Evolutionary conservation across 176 grass and related monocot species (phyloP).

Genomic region (Echinochloa phyllopogon): DNA sequence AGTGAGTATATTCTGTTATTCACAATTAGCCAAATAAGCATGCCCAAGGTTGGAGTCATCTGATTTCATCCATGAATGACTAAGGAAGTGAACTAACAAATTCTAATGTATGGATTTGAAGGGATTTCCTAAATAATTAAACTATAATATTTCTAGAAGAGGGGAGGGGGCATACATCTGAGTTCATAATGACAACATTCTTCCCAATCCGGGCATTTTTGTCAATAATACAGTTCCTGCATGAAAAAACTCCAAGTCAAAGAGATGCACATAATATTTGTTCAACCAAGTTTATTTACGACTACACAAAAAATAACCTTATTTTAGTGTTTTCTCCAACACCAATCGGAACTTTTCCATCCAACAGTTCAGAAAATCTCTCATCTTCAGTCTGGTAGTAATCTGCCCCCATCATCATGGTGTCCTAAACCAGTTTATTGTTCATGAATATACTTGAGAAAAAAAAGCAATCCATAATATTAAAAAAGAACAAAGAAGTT

Average conservation of each 20-base stretch:
- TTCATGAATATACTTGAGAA: neutral
- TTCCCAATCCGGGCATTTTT: conserved; percentile 88
- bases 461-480: neutral
- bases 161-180: conserved; percentile 49
- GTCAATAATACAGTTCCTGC: conserved; percentile 80
- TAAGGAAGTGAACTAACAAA: neutral
- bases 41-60: neutral
- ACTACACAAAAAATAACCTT: conserved; percentile 43
- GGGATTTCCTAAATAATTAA: neutral
- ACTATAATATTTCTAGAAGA: neutral
- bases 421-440: conserved; percentile 54
- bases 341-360: conserved; percentile 75
- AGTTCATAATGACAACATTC: conserved; percentile 69
- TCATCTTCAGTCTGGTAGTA: conserved; percentile 80
- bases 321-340: conserved; percentile 75
- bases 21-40: neutral
- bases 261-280: conserved; percentile 20
- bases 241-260: conserved; percentile 30
- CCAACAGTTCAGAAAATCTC: conserved; percentile 57
- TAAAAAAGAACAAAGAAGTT: neutral
- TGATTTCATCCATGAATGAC: neutral
- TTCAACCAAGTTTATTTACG: conserved; percentile 22
- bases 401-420: conserved; percentile 94
- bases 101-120: neutral
- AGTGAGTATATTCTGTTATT: neutral